phyloP scores from a whole-genome alignment of 768 basidiomycete genomes.

The Boletus barrowsii region DNA sequence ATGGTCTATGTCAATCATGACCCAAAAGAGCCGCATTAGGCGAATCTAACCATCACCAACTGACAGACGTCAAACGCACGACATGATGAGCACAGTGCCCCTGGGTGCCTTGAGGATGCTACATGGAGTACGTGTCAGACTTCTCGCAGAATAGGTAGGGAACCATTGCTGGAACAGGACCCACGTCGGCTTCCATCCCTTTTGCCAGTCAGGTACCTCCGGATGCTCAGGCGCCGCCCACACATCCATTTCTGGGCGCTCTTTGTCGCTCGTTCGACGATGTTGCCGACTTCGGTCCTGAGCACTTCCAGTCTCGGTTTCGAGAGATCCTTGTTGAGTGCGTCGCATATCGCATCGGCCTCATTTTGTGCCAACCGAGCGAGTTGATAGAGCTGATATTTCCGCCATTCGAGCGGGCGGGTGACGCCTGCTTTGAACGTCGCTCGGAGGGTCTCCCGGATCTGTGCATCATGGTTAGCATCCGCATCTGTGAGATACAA shows the following conservation, averaged over 20 bases:
- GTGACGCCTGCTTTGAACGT: slow-evolving; percentile 53
- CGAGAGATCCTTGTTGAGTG: slow-evolving; percentile 44
- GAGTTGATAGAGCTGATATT: slow-evolving; percentile 61
- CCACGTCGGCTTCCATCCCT: slow-evolving; percentile 48
- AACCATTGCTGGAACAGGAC: neutral
- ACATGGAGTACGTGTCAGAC: neutral
- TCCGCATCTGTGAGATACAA: no score
- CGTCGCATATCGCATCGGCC: slow-evolving; percentile 45
- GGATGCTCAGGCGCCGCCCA: slow-evolving; percentile 52
- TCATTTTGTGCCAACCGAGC: slow-evolving; percentile 65
- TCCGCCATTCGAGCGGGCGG: slow-evolving; percentile 55
- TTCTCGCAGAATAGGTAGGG: no score
- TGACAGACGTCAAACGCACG: slow-evolving; percentile 37
- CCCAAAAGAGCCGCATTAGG: neutral
- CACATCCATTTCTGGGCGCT: slow-evolving; percentile 50
- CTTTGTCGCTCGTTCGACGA: slow-evolving; percentile 42
- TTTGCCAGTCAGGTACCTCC: slow-evolving; percentile 39
- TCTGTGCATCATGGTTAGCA: slow-evolving; percentile 20
- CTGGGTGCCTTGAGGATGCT: slow-evolving; percentile 53
- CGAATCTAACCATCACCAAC: neutral
- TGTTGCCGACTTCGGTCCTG: slow-evolving; percentile 41
- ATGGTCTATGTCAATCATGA: slow-evolving; percentile 41
- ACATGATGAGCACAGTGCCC: slow-evolving; percentile 58
- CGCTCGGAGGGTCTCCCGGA: slow-evolving; percentile 36
- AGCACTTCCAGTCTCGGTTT: slow-evolving; percentile 39